Conservation (phyloP, 1,284 basidiomycete species). For the Xanthoconium separans region DNA sequence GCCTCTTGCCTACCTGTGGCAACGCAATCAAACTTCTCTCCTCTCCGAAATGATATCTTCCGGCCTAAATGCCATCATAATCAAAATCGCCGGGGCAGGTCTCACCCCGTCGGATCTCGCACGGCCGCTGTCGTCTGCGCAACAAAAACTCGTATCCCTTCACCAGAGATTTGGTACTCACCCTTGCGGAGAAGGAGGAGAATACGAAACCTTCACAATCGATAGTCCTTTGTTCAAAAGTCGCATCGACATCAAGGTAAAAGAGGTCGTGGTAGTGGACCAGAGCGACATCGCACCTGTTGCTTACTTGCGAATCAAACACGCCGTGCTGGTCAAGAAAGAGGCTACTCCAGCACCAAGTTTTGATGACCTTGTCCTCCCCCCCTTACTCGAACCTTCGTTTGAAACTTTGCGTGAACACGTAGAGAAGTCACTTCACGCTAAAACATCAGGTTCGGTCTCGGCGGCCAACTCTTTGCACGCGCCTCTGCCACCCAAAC, state of each 20-base stretch:
- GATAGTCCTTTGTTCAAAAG: slow-evolving; percentile 89
- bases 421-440: slow-evolving; percentile 13
- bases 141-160: slow-evolving; percentile 74
- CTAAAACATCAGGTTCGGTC: background rate
- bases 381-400: slow-evolving; percentile 51
- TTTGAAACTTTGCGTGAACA: slow-evolving; percentile 27
- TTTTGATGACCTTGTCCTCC: slow-evolving; percentile 34
- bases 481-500: slow-evolving; percentile 2
- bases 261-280: slow-evolving; percentile 73
- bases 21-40: slow-evolving; percentile 82
- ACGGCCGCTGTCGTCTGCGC: slow-evolving; percentile 74
- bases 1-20: slow-evolving; percentile 92
- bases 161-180: slow-evolving; percentile 87
- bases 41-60: slow-evolving; percentile 85
- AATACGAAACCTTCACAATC: slow-evolving; percentile 94
- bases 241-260: slow-evolving; percentile 68
- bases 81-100: slow-evolving; percentile 97
- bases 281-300: slow-evolving; percentile 81
- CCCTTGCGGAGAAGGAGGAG: slow-evolving; percentile 96
- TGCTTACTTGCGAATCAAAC: slow-evolving; percentile 80
- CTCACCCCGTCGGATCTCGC: slow-evolving; percentile 80
- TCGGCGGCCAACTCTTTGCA: background rate
- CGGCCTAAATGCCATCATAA: slow-evolving; percentile 81
- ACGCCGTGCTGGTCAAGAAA: slow-evolving; percentile 40
- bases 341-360: background rate